Conservation (phyloP, 2,329 filamentous ascomycete genomes). For the Colletotrichum destructivum region DNA sequence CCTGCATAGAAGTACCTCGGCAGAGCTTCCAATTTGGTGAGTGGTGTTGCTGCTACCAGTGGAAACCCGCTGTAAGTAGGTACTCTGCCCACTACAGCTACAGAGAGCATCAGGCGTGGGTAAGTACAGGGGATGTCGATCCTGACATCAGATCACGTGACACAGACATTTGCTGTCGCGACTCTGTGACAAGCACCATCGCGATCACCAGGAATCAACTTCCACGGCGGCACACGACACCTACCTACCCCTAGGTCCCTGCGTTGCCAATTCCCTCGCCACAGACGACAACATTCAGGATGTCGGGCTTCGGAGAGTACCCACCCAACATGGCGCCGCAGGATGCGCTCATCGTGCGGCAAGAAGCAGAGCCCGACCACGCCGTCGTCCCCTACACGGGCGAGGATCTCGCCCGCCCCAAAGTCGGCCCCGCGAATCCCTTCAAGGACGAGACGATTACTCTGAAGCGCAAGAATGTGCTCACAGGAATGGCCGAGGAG, state of each 20-base stretch:
- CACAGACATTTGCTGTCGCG: constrained; percentile 17
- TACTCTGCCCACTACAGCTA: neutral
- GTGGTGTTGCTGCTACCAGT: no score
- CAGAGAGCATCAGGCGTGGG: neutral
- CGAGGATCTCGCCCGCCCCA: constrained; percentile 77
- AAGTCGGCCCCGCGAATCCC: constrained; percentile 80
- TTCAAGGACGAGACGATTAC: constrained; percentile 75
- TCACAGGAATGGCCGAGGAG: constrained; percentile 90
- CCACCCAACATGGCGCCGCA: constrained; percentile 77
- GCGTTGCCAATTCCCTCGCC: constrained; percentile 28
- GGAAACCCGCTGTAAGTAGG: neutral
- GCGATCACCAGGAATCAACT: constrained; percentile 6
- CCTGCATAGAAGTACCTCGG: neutral
- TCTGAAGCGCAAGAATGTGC: constrained; percentile 83
- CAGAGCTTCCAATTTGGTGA: no score
- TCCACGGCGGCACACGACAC: constrained; percentile 17
- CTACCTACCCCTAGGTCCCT: constrained; percentile 27
- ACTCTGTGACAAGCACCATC: constrained; percentile 24
- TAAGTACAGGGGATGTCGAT: constrained; percentile 13
- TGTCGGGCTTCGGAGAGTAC: constrained; percentile 75
- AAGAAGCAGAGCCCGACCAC: constrained; percentile 70
- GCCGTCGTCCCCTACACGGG: constrained; percentile 78
- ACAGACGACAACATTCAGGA: constrained; percentile 51
- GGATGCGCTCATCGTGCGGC: constrained; percentile 73
- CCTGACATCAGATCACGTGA: constrained; percentile 44